These are phyloP conservation scores for Cicer arietinum DNA, from an alignment of 306 rosid species.

Conservation along the genomic window DNA sequence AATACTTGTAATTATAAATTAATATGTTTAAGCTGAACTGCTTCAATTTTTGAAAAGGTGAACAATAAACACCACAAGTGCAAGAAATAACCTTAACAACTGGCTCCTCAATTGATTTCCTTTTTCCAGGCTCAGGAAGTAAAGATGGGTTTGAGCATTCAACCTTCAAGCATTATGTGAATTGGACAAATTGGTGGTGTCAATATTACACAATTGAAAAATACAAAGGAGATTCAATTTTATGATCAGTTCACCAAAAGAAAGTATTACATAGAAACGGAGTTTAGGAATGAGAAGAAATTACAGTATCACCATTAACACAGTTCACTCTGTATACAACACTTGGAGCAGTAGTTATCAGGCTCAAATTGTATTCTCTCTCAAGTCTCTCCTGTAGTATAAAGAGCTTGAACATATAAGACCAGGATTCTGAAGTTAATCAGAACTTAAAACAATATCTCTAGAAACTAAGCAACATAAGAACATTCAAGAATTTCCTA, in stretches of 20 bases:
- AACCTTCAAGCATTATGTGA: constrained; percentile 52
- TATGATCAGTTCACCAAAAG: constrained; percentile 30
- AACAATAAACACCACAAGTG: constrained; percentile 33
- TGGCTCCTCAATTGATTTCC: constrained; percentile 87
- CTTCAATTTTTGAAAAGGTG: constrained; percentile 36
- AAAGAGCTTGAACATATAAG: constrained; percentile 40
- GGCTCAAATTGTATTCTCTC: constrained; percentile 82
- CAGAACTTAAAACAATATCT: constrained; percentile 32
- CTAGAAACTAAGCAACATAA: constrained; percentile 13
- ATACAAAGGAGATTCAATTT: constrained; percentile 34
- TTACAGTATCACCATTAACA: constrained; percentile 78
- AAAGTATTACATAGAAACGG: constrained; percentile 40
- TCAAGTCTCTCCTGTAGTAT: constrained; percentile 72
- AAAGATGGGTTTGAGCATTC: constrained; percentile 84
- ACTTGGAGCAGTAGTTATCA: constrained; percentile 88
- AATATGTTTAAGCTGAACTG: constrained; percentile 29
- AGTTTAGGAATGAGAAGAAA: constrained; percentile 65
- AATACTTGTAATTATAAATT: neutral
- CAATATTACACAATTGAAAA: constrained; percentile 33
- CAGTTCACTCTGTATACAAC: constrained; percentile 78
- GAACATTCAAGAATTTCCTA: constrained; percentile 38
- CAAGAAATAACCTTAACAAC: constrained; percentile 63
- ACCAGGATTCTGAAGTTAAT: constrained; percentile 35
- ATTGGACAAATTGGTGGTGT: constrained; percentile 40
- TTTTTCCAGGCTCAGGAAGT: constrained; percentile 79